Evolutionary conservation across 2,329 filamentous ascomycete species (phyloP).

Genomic region (Blastomyces parvus): DNA sequence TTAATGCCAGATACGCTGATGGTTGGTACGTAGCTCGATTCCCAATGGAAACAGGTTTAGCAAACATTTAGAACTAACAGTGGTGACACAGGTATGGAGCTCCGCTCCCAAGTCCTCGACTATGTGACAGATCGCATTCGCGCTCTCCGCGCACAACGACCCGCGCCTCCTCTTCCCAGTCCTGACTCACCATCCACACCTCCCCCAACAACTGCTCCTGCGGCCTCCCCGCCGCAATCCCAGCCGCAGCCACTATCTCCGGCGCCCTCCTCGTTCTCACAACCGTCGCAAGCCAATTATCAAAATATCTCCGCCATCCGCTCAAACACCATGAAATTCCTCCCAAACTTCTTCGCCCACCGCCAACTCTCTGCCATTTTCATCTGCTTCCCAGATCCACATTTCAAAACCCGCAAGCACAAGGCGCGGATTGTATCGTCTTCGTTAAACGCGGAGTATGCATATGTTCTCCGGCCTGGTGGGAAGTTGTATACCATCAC

Average conservation of each 20-base stretch:
- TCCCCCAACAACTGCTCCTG: slow-evolving; percentile 5
- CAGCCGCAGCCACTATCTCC: slow-evolving; percentile 3
- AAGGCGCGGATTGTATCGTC: slow-evolving; percentile 90
- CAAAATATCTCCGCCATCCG: slow-evolving; percentile 84
- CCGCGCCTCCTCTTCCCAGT: slow-evolving; percentile 21
- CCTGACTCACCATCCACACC: slow-evolving; percentile 6
- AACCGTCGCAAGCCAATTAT: slow-evolving; percentile 39
- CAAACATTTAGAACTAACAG: not conserved
- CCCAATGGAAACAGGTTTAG: not conserved
- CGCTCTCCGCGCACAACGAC: slow-evolving; percentile 54
- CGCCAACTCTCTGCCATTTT: slow-evolving; percentile 82
- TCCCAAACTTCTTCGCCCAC: slow-evolving; percentile 91
- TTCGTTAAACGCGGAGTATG: slow-evolving; percentile 86
- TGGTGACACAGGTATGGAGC: slow-evolving; percentile 65
- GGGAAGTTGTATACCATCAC: slow-evolving; percentile 94
- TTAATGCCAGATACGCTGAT: slow-evolving; percentile 72
- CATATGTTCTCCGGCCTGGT: slow-evolving; percentile 71
- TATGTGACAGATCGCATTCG: slow-evolving; percentile 83
- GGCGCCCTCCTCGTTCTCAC: not conserved
- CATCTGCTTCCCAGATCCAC: slow-evolving; percentile 95
- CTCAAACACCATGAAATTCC: slow-evolving; percentile 96
- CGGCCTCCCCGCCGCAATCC: slow-evolving; percentile 2
- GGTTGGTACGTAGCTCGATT: slow-evolving; percentile 51
- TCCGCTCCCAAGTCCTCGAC: slow-evolving; percentile 78
- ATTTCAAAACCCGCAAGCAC: slow-evolving; percentile 96